Percentiles rank a stretch among this genome's conserved stretches.
phyloP scores from a whole-genome alignment of 1,139 yeast genomes.

The Kodamaea arcana region DNA sequence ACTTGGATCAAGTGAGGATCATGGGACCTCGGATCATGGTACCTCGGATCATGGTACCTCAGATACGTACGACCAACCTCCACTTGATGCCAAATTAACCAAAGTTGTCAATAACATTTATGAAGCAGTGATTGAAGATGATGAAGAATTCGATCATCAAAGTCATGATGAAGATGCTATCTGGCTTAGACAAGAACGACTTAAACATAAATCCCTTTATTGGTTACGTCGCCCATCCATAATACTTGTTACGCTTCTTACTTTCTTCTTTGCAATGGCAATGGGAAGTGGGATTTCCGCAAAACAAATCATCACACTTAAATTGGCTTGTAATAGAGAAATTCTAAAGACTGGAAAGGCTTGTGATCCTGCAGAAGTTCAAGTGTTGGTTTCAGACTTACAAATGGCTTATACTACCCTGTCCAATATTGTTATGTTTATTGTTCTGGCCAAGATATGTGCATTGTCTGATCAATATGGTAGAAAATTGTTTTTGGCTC shows the following conservation, averaged over 20 bases:
- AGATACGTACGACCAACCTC: too few relatives aligned
- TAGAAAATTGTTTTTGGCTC: conserved; percentile 43
- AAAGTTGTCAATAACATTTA: conserved; percentile 28
- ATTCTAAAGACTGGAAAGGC: conserved; percentile 10
- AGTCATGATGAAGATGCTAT: conserved; percentile 30
- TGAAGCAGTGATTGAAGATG: conserved; percentile 27
- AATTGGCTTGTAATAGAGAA: conserved; percentile 34
- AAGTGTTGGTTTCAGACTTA: conserved; percentile 34
- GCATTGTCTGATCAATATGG: conserved; percentile 65
- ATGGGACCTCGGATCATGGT: too few relatives aligned
- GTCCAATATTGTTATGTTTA: conserved; percentile 27
- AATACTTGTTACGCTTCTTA: conserved; percentile 24
- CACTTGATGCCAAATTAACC: conserved; percentile 9
- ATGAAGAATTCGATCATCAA: conserved; percentile 27
- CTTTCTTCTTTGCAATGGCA: conserved; percentile 28
- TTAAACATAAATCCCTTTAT: conserved; percentile 25
- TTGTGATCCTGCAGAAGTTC: conserved; percentile 33
- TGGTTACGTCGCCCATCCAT: conserved; percentile 37
- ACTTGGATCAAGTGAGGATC: too few relatives aligned
- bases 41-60: too few relatives aligned
- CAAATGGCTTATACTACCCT: conserved; percentile 26
- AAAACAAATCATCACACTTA: conserved; percentile 29
- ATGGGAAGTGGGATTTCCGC: conserved; percentile 32
- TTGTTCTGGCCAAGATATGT: conserved; percentile 50
- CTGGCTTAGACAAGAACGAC: conserved; percentile 37